Percentiles rank a stretch among this genome's conserved stretches.
These are phyloP conservation scores for Leccinum fuscescens DNA, from an alignment of 1,284 basidiomycete species.

Conservation along the genomic window DNA sequence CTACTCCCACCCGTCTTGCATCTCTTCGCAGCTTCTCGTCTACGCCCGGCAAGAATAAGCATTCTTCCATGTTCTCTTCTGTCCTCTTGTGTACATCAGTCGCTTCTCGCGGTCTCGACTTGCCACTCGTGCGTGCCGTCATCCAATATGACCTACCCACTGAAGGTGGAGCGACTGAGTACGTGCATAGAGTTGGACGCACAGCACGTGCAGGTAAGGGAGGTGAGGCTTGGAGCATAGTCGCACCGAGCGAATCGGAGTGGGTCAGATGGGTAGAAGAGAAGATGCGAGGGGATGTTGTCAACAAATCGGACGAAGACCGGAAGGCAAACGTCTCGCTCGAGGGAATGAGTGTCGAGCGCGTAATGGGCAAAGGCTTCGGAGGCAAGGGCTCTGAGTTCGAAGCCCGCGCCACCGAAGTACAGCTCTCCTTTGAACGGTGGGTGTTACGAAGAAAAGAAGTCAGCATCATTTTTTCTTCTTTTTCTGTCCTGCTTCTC, in stretches of 20 bases:
- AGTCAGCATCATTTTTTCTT: conserved; percentile 43
- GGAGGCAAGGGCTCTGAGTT: conserved; percentile 80
- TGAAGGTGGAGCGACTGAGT: conserved; percentile 95
- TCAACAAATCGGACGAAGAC: conserved; percentile 25
- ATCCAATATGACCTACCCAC: conserved; percentile 97
- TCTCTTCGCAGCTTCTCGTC: conserved; percentile 82
- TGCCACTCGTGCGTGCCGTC: conserved; percentile 92
- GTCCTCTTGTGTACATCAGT: conserved; percentile 95
- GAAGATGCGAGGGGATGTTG: conserved; percentile 62
- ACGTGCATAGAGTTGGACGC: conserved; percentile 94
- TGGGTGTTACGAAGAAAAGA: conserved; percentile 82
- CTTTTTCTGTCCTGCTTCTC: neutral
- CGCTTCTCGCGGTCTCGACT: conserved; percentile 95
- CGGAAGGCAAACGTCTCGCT: conserved; percentile 50
- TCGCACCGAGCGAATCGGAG: conserved; percentile 80
- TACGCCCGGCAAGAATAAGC: conserved; percentile 36
- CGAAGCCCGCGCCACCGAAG: conserved; percentile 91
- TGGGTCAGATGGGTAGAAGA: conserved; percentile 89
- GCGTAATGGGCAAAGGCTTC: conserved; percentile 77
- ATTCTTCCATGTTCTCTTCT: conserved; percentile 44
- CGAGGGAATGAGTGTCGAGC: conserved; percentile 64
- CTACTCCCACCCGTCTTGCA: conserved; percentile 77
- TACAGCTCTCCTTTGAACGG: conserved; percentile 92
- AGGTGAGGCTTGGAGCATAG: conserved; percentile 93
- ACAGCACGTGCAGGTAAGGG: conserved; percentile 94